Conservation (phyloP, 1,284 basidiomycete species). For the Mycena sp. region DNA sequence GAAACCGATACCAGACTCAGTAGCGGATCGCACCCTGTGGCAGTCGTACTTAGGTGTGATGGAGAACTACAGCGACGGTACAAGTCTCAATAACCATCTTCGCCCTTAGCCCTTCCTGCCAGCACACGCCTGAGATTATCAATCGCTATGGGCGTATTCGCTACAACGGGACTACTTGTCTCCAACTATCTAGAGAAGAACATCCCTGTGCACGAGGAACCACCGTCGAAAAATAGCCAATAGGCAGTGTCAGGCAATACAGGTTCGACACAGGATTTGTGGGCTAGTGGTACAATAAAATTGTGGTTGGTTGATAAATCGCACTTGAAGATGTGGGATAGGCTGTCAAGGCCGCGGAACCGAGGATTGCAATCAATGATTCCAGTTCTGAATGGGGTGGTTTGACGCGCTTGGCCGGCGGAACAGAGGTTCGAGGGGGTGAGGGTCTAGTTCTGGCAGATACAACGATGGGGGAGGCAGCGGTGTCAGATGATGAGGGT, state of each 20-base stretch:
- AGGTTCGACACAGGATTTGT: neutral
- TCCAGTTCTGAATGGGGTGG: constrained; percentile 6
- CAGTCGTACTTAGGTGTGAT: constrained; percentile 55
- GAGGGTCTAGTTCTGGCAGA: constrained; percentile 37
- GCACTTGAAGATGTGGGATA: neutral
- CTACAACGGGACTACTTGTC: constrained; percentile 57
- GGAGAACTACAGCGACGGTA: neutral
- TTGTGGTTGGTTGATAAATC: constrained; percentile 19
- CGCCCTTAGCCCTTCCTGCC: constrained; percentile 61
- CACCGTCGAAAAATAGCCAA: constrained; percentile 16
- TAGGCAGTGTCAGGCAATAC: neutral
- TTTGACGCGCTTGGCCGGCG: constrained; percentile 42
- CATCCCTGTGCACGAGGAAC: constrained; percentile 39
- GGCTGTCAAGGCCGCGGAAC: neutral
- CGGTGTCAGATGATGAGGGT: constrained; percentile 17
- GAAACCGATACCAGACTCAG: constrained; percentile 13
- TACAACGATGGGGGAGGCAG: constrained; percentile 37
- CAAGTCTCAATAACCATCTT: constrained; percentile 8
- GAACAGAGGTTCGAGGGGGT: constrained; percentile 45
- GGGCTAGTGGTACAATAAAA: constrained; percentile 12
- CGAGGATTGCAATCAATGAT: neutral
- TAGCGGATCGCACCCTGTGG: constrained; percentile 43
- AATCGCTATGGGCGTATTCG: constrained; percentile 61
- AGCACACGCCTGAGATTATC: constrained; percentile 68
- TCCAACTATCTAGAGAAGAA: constrained; percentile 66